Base-by-base conservation (phyloP, 495 filamentous ascomycete genomes). In the Penicillium desertorum region DNA sequence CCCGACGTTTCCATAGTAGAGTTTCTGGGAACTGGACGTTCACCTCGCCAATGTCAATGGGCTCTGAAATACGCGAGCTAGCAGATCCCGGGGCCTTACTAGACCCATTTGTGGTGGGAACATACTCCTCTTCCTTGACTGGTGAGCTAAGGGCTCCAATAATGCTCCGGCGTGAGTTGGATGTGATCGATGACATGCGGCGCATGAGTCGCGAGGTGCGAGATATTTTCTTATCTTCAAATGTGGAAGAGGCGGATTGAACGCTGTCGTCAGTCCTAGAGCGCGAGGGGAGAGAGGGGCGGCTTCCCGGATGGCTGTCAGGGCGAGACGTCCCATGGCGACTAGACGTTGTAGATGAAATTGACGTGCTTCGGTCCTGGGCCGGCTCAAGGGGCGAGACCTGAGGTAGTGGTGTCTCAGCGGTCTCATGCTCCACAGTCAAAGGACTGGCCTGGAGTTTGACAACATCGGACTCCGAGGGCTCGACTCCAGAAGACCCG, bases 21-120 rank as follows among this genome's bases (percentile, higher is more conserved):
- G 87, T 92, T 68, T 95, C 92, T 2, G 92, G 92, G 65, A 97
- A 96, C 64, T 97, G 92, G 4, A 96, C 85, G 60, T 97, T 96
- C 49, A 96, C 86, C 64, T 96, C 91, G 39, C 92, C 92, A 68
- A 95, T 81, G 50, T 86, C 83, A 27, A 88, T 74, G 20, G 83
- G 81, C 34, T 72, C 55, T 1, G 59, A 41, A 17, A 57, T 46
- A 30, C 34, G 55, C 19, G 57, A 45, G 4, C 29, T 68, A 63
- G 70, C 62, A 61, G 67, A 60, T 62, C 70, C 63, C 51, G 58
- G 71, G 56, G 62, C 55, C 48, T 61, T 58, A 37, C 59, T 67
- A 8, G 68, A 76, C 2, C 78, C 63, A 49, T 84, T 73, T 32
- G 71, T 71, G 7, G 67, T 52, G 3, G 53, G 47, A 16, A 58